Percentiles rank a stretch among this genome's conserved stretches.
Evolutionary conservation across 2,329 filamentous ascomycete genomes (phyloP).

Genomic region (Paraphoma chrysanthemicola): DNA sequence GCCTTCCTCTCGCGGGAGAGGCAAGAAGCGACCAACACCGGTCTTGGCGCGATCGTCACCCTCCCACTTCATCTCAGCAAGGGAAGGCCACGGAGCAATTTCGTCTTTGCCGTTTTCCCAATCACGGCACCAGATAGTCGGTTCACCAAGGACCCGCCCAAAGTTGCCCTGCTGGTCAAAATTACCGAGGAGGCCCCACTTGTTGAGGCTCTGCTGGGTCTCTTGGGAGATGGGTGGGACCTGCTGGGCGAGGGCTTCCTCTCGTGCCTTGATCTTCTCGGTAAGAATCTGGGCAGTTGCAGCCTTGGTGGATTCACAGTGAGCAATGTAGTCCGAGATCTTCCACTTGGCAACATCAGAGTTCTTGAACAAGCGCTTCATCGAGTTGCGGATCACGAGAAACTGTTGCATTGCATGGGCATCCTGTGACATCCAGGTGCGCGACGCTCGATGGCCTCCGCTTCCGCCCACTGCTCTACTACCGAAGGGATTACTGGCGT

Average conservation of each 20-base stretch:
- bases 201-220: slow-evolving; percentile 15
- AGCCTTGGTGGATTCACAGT: slow-evolving; percentile 34
- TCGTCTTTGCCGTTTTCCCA: slow-evolving; percentile 43
- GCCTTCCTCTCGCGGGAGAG: slow-evolving; percentile 52
- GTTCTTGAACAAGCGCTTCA: slow-evolving; percentile 44
- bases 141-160: slow-evolving; percentile 43
- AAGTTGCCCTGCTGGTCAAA: slow-evolving; percentile 29
- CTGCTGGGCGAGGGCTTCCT: slow-evolving; percentile 9
- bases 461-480: slow-evolving; percentile 2
- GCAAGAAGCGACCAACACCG: slow-evolving; percentile 50
- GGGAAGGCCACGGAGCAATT: slow-evolving; percentile 50
- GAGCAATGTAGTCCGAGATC: slow-evolving; percentile 37
- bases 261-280: slow-evolving; percentile 17
- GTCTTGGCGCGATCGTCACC: slow-evolving; percentile 56
- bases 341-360: slow-evolving; percentile 44
- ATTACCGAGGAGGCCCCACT: slow-evolving; percentile 28
- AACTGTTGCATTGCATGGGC: slow-evolving; percentile 34
- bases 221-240: slow-evolving; percentile 12
- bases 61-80: slow-evolving; percentile 55
- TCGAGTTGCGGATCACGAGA: slow-evolving; percentile 40
- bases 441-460: slow-evolving; percentile 20
- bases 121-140: slow-evolving; percentile 50
- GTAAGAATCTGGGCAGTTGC: slow-evolving; percentile 22
- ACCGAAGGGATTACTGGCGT: slow-evolving; percentile 1
- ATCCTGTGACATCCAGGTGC: slow-evolving; percentile 36